Evolutionary conservation across 2,329 filamentous ascomycete genomes (phyloP), one percentile per base, ranked within the genome.

Genomic region (Colletotrichum navitas): DNA sequence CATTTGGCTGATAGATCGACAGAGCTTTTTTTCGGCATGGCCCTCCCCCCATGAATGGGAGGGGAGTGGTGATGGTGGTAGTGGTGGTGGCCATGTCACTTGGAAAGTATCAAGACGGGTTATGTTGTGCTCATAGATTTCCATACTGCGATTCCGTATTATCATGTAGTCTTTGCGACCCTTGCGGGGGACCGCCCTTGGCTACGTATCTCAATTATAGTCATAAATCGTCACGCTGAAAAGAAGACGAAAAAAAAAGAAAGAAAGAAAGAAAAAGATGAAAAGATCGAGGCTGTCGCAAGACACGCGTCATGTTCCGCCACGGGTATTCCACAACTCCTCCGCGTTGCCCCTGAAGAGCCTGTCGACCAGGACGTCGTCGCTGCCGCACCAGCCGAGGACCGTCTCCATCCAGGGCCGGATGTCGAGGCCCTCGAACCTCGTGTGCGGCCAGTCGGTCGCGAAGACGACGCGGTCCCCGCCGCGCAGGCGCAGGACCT

Each of bases 361-460:
- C 60, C 85, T 83, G 63, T 86, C 81, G 29, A 83, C 79, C 47
- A 89, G 76, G 10, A 78, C 74, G 6, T 81, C 79, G 64, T 86
- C 81, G 1, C 81, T 79, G 1, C 80, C 83, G 74, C 87, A 89
- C 83, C 87, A 87, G 18, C 85, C 80, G 66, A 91, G 76, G 60
- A 88, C 86, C 63, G 79, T 82, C 69, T 88, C 83, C 36, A 89
- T 83, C 76, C 87, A 91, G 0, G 85, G 85, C 58, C 77, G 81
- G 29, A 90, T 87, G 75, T 91, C 85, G 2, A 89, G 74, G 2
- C 85, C 85, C 29, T 89, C 86, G 71, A 87, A 91, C 16, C 89
- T 82, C 3, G 90, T 91, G 77, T 91, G 89, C 26, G 89, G 89
- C 89, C 89, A 91, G 75, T 91, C 89, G 0, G 87, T 89, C 1